Evolutionary conservation across 345 rosid species (phyloP).

Genomic region (Eucalyptus pauciflora): DNA sequence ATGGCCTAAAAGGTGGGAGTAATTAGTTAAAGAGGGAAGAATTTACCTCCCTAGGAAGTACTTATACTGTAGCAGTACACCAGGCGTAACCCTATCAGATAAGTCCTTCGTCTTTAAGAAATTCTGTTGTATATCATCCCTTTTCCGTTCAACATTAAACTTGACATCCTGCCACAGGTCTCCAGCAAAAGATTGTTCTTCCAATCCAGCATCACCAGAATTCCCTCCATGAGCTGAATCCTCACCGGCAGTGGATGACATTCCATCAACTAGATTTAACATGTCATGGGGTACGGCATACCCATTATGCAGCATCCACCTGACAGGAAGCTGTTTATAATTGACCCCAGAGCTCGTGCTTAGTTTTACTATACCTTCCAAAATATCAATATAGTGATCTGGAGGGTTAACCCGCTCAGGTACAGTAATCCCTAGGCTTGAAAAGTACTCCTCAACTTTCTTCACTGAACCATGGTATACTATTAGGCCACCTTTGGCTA

Average conservation of each 20-base stretch:
- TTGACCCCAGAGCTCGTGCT: constrained; percentile 47
- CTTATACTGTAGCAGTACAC: constrained; percentile 56
- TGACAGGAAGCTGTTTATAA: constrained; percentile 70
- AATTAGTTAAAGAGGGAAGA: background rate
- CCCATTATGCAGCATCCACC: constrained; percentile 99
- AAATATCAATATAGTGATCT: constrained; percentile 91
- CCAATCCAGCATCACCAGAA: constrained; percentile 13
- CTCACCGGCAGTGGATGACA: constrained; percentile 25
- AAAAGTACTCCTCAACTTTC: constrained; percentile 87
- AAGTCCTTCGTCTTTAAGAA: constrained; percentile 46
- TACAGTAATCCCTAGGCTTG: constrained; percentile 62
- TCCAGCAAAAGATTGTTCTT: constrained; percentile 56
- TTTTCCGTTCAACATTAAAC: constrained; percentile 47
- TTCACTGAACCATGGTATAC: constrained; percentile 94
- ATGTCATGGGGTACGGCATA: constrained; percentile 85
- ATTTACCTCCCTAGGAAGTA: constrained; percentile 88
- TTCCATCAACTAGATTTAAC: constrained; percentile 52
- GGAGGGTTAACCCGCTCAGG: constrained; percentile 96
- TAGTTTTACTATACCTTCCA: constrained; percentile 85
- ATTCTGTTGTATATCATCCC: constrained; percentile 43
- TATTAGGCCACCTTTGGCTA: constrained; percentile 90
- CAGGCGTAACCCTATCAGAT: constrained; percentile 61
- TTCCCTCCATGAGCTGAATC: constrained; percentile 41
- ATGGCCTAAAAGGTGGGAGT: background rate
- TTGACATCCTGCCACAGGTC: constrained; percentile 81